These are phyloP conservation scores for Coniochaeta ligniaria DNA, from an alignment of 2,329 filamentous ascomycete genomes.

Conservation along the genomic window DNA sequence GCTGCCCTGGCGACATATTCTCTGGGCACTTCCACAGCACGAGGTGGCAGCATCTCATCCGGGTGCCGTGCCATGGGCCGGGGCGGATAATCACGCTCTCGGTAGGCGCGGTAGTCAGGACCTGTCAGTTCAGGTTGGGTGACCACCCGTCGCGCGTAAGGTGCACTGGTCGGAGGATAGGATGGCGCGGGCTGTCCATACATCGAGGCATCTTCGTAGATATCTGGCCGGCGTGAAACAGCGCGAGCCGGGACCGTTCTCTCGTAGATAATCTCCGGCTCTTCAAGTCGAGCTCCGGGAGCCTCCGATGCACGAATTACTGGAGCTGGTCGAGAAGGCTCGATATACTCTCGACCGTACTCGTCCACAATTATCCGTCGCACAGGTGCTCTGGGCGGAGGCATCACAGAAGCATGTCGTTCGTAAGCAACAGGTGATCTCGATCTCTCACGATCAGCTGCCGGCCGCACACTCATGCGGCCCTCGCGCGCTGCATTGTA, in stretches of 20 bases:
- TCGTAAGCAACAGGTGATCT: conserved; percentile 39
- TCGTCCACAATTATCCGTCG: conserved; percentile 73
- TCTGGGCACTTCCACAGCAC: conserved; percentile 33
- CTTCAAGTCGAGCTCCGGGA: conserved; percentile 27
- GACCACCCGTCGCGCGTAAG: conserved; percentile 43
- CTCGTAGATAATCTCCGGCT: conserved; percentile 49
- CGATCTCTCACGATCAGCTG: conserved; percentile 39
- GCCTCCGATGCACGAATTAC: conserved; percentile 46
- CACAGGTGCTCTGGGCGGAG: conserved; percentile 42
- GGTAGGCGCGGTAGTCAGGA: conserved; percentile 45
- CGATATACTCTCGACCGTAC: conserved; percentile 71
- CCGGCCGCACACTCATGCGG: conserved; percentile 41
- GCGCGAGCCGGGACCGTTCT: conserved; percentile 41
- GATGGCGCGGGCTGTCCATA: conserved; percentile 44
- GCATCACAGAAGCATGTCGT: conserved; percentile 39
- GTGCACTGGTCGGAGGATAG: conserved; percentile 29
- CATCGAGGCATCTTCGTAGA: conserved; percentile 38
- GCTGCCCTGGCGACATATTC: conserved; percentile 37
- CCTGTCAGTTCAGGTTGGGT: conserved; percentile 54
- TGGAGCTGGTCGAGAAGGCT: conserved; percentile 33
- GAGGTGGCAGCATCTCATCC: conserved; percentile 39
- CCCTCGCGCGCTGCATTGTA: conserved; percentile 35
- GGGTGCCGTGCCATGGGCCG: conserved; percentile 35
- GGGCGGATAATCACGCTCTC: conserved; percentile 50
- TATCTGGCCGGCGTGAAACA: conserved; percentile 40